Evolutionary conservation across 2,329 filamentous ascomycete species (phyloP).

Genomic region (Penicillium brasilianum): DNA sequence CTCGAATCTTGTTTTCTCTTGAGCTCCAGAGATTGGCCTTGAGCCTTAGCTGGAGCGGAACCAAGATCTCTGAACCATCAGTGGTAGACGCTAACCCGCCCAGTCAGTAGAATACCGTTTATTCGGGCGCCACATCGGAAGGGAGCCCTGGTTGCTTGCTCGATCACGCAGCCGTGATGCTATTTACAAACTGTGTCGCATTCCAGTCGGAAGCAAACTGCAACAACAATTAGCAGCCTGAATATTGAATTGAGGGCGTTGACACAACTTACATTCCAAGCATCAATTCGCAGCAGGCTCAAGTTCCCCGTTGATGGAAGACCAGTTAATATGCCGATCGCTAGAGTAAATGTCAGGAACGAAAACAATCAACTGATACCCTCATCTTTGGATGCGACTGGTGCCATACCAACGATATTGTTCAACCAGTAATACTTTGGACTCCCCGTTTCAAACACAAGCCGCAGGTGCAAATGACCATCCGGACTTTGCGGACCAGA

Average conservation of each 20-base stretch:
- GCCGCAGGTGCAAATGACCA: conserved; percentile 29
- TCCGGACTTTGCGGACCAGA: conserved; percentile 27
- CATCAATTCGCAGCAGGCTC: conserved; percentile 31
- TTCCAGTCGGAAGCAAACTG: conserved; percentile 33
- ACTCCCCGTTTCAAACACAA: conserved; percentile 33
- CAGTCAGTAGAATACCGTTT: too few species aligned
- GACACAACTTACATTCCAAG: conserved; percentile 32
- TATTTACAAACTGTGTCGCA: conserved; percentile 23
- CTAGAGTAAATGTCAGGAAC: conserved; percentile 12
- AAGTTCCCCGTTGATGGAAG: conserved; percentile 14
- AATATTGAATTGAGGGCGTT: not conserved
- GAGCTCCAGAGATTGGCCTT: not conserved
- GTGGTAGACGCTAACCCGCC: too few species aligned
- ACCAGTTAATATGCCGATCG: conserved; percentile 29
- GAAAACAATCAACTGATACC: not conserved
- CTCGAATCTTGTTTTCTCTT: not conserved
- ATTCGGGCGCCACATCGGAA: too few species aligned
- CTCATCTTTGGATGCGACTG: too few species aligned
- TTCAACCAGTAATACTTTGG: conserved; percentile 37
- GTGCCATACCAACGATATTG: conserved; percentile 33
- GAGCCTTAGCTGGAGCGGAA: not conserved
- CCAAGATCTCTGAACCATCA: not conserved
- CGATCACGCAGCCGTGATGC: not conserved
- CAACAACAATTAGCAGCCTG: not conserved
- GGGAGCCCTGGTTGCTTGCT: too few species aligned